These are phyloP conservation scores for Coniosporium tulheliwenetii DNA, from an alignment of 2,329 filamentous ascomycete genomes.

Conservation along the genomic window DNA sequence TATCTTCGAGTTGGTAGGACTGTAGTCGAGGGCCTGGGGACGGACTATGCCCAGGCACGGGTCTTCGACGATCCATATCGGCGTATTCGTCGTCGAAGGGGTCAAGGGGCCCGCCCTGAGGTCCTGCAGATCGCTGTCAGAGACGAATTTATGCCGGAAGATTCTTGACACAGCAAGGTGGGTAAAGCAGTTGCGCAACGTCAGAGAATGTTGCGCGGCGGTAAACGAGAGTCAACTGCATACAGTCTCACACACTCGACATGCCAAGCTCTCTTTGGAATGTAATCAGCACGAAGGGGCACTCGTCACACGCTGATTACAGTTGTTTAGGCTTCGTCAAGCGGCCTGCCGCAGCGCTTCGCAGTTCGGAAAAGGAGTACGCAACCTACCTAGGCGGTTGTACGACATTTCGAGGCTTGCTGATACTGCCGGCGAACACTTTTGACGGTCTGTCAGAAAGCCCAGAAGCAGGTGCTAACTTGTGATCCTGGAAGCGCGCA, in stretches of 20 bases:
- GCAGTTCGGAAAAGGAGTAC: too few relatives aligned
- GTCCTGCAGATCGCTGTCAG: constrained; percentile 4
- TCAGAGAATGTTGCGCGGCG: neutral
- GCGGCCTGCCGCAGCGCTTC: too few relatives aligned
- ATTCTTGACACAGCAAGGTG: neutral
- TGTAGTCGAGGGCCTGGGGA: constrained; percentile 62
- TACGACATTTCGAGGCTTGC: constrained; percentile 42
- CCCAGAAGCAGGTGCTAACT: too few relatives aligned
- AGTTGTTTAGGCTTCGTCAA: too few relatives aligned
- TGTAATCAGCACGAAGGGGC: neutral
- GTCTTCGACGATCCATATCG: constrained; percentile 37
- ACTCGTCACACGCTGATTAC: neutral
- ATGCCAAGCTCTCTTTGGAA: neutral
- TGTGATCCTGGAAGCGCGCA: too few relatives aligned
- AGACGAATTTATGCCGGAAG: neutral
- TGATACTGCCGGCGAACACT: too few relatives aligned
- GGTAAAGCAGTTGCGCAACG: neutral
- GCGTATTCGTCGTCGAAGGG: constrained; percentile 10
- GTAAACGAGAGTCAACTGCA: neutral
- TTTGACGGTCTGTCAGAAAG: too few relatives aligned
- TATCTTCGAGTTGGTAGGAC: constrained; percentile 71
- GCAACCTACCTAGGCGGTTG: constrained; percentile 53
- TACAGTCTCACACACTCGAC: neutral
- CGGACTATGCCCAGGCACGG: constrained; percentile 42
- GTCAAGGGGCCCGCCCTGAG: constrained; percentile 6